Conservation (phyloP, 1,284 basidiomycete species). For the Amylostereum areolatum region DNA sequence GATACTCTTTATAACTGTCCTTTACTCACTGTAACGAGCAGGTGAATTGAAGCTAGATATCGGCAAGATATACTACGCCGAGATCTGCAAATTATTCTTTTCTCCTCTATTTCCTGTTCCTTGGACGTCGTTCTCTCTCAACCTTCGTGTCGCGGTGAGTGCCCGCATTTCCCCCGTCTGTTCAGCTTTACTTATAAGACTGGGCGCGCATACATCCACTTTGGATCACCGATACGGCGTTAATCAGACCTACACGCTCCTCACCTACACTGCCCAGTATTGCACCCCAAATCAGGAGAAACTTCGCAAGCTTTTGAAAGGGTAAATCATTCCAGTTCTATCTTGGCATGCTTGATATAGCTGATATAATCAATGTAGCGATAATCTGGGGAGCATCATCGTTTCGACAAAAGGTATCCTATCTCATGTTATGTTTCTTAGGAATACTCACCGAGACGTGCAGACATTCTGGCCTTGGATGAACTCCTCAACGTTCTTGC, state of each 20-base stretch:
- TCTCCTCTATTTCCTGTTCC: slow-evolving; percentile 17
- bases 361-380: slow-evolving; percentile 9
- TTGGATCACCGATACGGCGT: background rate
- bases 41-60: slow-evolving; percentile 19
- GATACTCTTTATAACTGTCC: background rate
- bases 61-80: slow-evolving; percentile 20
- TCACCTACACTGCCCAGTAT: slow-evolving; percentile 22
- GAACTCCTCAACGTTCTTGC: slow-evolving; percentile 51
- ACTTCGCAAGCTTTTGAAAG: slow-evolving; percentile 22
- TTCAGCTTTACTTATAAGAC: background rate
- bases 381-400: slow-evolving; percentile 24
- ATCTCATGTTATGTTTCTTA: background rate
- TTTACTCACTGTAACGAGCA: background rate
- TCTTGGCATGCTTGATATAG: background rate
- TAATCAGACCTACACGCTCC: slow-evolving; percentile 24
- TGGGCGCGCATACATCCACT: slow-evolving; percentile 9
- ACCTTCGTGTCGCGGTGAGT: slow-evolving; percentile 25
- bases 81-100: slow-evolving; percentile 24
- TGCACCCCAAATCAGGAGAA: slow-evolving; percentile 23
- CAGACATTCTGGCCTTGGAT: slow-evolving; percentile 54
- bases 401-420: slow-evolving; percentile 25
- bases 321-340: slow-evolving; percentile 12
- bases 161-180: background rate
- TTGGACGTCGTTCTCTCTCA: slow-evolving; percentile 17
- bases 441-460: background rate